These are phyloP conservation scores for Fusarium staphyleae DNA, from an alignment of 2,329 filamentous ascomycete genomes.

Conservation along the genomic window DNA sequence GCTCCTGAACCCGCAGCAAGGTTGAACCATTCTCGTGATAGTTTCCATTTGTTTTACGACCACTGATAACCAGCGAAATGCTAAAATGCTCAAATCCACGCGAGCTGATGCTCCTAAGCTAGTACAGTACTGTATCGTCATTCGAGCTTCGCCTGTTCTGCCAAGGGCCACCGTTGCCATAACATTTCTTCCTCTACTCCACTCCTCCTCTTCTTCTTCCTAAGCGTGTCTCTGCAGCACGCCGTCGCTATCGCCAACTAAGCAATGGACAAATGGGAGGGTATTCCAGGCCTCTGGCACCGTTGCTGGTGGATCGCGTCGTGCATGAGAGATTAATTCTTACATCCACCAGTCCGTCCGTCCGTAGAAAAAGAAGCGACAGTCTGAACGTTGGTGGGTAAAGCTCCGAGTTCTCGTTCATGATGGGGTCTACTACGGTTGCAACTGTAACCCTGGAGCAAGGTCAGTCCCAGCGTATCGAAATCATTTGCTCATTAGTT, in stretches of 20 bases:
- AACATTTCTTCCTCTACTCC: too few species aligned
- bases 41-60: slow-evolving; percentile 18
- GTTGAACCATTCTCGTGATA: slow-evolving; percentile 25
- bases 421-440: too few species aligned
- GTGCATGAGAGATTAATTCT: slow-evolving; percentile 43
- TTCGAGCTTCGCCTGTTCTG: slow-evolving; percentile 13
- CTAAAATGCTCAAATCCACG: too few species aligned
- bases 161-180: slow-evolving; percentile 27
- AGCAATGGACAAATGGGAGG: slow-evolving; percentile 40
- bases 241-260: slow-evolving; percentile 36
- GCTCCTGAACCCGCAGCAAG: slow-evolving; percentile 16
- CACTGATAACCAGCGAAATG: not conserved
- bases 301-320: slow-evolving; percentile 36
- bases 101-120: too few species aligned
- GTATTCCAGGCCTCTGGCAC: slow-evolving; percentile 42
- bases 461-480: too few species aligned
- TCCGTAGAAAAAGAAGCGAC: slow-evolving; percentile 18
- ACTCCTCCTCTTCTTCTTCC: slow-evolving; percentile 25
- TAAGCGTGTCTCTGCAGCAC: slow-evolving; percentile 37
- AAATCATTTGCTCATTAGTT: too few species aligned
- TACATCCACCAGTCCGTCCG: slow-evolving; percentile 35
- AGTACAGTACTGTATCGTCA: too few species aligned
- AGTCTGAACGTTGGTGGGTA: too few species aligned
- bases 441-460: too few species aligned
- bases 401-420: too few species aligned